These are phyloP conservation scores for Cytidiella melzeri DNA, from an alignment of 768 basidiomycete species.

Conservation along the genomic window DNA sequence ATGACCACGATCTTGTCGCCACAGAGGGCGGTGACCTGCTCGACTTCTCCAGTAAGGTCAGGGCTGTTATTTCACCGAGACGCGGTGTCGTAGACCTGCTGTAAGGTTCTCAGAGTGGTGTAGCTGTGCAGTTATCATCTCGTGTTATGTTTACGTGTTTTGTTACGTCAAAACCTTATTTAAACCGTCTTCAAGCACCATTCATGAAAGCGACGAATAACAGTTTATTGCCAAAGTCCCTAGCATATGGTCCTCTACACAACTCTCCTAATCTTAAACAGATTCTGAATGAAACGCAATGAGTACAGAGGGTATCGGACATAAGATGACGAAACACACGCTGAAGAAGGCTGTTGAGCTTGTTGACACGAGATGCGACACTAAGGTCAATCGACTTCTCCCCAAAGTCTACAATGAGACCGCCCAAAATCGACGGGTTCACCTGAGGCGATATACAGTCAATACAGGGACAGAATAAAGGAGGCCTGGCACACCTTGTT, in stretches of 20 bases:
- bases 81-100: conserved; percentile 27
- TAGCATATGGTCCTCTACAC: conserved; percentile 2
- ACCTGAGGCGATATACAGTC: conserved; percentile 46
- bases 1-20: conserved; percentile 25
- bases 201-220: neutral
- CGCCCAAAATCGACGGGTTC: conserved; percentile 87
- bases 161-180: too few relatives aligned
- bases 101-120: conserved; percentile 3
- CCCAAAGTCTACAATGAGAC: conserved; percentile 92
- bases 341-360: conserved; percentile 84
- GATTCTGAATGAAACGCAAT: conserved; percentile 11
- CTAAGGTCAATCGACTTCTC: conserved; percentile 98
- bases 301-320: neutral
- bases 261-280: conserved; percentile 8
- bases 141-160: neutral
- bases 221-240: neutral
- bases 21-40: conserved; percentile 30
- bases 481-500: conserved; percentile 66
- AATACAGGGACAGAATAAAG: neutral
- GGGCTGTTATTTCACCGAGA: conserved; percentile 28
- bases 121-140: neutral
- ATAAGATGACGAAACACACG: conserved; percentile 43
- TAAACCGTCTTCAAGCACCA: too few relatives aligned
- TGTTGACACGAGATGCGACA: conserved; percentile 89
- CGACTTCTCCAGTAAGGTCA: conserved; percentile 30